A percentile compares a stretch with the other conserved stretches of the same genome.
These are phyloP conservation scores for Hanseniaspora thailandica DNA, from an alignment of 805 yeast species.

Conservation along the genomic window DNA sequence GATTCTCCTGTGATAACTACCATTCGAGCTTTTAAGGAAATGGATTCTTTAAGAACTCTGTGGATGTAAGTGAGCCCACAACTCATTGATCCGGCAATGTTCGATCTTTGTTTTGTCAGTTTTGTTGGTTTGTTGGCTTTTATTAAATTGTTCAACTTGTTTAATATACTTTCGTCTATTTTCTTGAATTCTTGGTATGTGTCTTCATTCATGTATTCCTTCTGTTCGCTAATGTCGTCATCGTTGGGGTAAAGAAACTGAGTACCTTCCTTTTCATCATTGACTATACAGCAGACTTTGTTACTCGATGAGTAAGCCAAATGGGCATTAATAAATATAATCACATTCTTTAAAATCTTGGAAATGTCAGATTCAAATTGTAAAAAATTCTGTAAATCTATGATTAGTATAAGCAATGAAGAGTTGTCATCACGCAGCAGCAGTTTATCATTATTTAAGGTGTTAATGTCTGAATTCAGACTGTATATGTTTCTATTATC, in stretches of 20 bases:
- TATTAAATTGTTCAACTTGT: slow-evolving; percentile 42
- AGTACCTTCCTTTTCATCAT: slow-evolving; percentile 19
- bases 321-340: slow-evolving; percentile 79
- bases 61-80: slow-evolving; percentile 73
- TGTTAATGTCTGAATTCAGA: slow-evolving; percentile 2
- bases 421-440: slow-evolving; percentile 11
- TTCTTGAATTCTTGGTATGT: slow-evolving; percentile 79
- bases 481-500: slow-evolving; percentile 13
- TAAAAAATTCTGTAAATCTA: slow-evolving; percentile 8
- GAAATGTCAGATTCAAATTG: slow-evolving; percentile 7
- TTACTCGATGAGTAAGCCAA: slow-evolving; percentile 74
- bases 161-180: slow-evolving; percentile 62
- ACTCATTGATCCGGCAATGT: slow-evolving; percentile 68
- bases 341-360: slow-evolving; percentile 15
- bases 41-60: slow-evolving; percentile 39
- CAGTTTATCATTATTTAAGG: slow-evolving; percentile 7
- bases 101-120: slow-evolving; percentile 26
- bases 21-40: slow-evolving; percentile 49
- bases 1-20: slow-evolving; percentile 37
- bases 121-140: slow-evolving; percentile 22
- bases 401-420: not conserved
- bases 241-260: slow-evolving; percentile 11
- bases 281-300: slow-evolving; percentile 35
- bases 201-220: slow-evolving; percentile 36
- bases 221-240: slow-evolving; percentile 9